Conservation (phyloP, 768 basidiomycete genomes). For the Leccinum subtestaceum region DNA sequence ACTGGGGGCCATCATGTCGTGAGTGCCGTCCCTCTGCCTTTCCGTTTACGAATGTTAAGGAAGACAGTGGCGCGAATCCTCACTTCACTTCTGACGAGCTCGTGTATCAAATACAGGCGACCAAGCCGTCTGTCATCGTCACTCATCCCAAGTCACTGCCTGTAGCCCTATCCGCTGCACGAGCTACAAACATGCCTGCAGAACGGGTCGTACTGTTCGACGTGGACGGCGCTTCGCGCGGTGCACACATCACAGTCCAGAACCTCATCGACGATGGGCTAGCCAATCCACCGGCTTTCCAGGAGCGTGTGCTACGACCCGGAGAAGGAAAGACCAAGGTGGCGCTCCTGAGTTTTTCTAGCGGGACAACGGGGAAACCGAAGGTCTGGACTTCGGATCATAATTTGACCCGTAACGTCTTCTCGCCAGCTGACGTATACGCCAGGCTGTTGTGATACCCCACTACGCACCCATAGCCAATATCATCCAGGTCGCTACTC, state of each 20-base stretch:
- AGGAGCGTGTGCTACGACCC: conserved; percentile 47
- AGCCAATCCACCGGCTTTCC: conserved; percentile 35
- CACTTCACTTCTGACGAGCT: conserved; percentile 57
- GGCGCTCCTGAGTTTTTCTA: conserved; percentile 71
- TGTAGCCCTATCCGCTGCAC: conserved; percentile 46
- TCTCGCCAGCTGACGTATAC: background rate
- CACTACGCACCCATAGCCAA: conserved; percentile 61
- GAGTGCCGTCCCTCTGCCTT: conserved; percentile 23
- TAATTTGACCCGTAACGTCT: background rate
- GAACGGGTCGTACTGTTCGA: conserved; percentile 45
- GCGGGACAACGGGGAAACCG: conserved; percentile 73
- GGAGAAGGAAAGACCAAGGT: conserved; percentile 70
- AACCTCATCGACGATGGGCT: conserved; percentile 50
- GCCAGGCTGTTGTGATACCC: conserved; percentile 57
- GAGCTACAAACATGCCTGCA: conserved; percentile 37
- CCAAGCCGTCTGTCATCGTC: conserved; percentile 48
- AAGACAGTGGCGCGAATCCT: conserved; percentile 59
- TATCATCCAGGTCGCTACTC: conserved; percentile 56
- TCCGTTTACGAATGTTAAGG: background rate
- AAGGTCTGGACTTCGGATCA: conserved; percentile 44
- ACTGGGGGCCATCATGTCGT: conserved; percentile 59
- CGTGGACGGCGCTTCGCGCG: conserved; percentile 15
- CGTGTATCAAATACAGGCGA: conserved; percentile 49
- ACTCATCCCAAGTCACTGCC: conserved; percentile 43
- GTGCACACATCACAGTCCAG: conserved; percentile 38